Evolutionary conservation across 108 stramenopile genomes (phyloP), one percentile per base, ranked within the genome.

Genomic region (Skeletonema marinoi): DNA sequence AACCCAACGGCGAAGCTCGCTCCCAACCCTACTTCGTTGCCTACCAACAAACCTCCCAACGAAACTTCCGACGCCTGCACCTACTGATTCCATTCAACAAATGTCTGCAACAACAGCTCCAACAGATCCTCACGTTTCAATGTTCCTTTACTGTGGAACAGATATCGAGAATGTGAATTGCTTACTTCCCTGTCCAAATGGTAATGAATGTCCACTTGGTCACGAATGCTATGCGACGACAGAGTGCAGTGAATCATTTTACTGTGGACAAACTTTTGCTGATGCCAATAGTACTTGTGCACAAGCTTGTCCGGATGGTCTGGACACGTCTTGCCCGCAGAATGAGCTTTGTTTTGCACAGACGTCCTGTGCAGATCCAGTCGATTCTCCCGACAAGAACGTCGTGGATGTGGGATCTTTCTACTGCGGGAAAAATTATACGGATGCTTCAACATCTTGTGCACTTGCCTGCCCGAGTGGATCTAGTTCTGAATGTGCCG

Each of bases 51-150:
- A 56, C 19, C 19, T 68, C 7, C 80, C 75, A 36, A 82, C 75
- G 8, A 77, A 59, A 68, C 48, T 73, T 7, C 58, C 64, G 38
- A 66, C 63, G 19, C 59, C 70, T 13, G 35, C 70, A 19, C 65
- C 89, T 31, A 91, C 83, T 25, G 25, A 25, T 25, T 25, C 25
- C 25, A 25, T 25, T 25, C 25, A 25, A 25, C 25, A 25, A 25
- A 25, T 25, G 69, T 78, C 88, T 21, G 87, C 85, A 68, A 89
- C 95, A 66, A 81, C 89, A 17, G 80, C 86, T 30, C 80, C 68
- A 61, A 71, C 58, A 29, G 46, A 70, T 39, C 82, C 82, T n/a
- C 71, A 71, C 21, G 76, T 59, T 44, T 65, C 76, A 10, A 83
- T 70, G 82, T 73, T 69, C 21, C 71, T 73, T 11, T 83, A 77